phyloP scores from a whole-genome alignment of 2,329 filamentous ascomycete species.

The Fusarium sp. region DNA sequence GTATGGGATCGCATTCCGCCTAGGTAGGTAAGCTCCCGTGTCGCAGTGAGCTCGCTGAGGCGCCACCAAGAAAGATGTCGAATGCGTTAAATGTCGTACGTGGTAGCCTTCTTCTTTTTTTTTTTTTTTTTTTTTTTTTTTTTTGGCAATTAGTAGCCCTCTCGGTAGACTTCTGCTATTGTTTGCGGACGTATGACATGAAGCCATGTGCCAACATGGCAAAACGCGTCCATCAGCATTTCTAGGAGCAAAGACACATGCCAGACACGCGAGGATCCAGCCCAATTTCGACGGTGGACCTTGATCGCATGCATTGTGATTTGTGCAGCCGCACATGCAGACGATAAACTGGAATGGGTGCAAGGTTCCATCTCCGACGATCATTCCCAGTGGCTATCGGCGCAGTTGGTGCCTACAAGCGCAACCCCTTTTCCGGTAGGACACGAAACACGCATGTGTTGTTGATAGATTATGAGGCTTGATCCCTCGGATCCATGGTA shows the following conservation, averaged over 20 bases:
- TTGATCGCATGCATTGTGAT: slow-evolving; percentile 22
- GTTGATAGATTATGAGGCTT: slow-evolving; percentile 37
- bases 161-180: no score
- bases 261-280: slow-evolving; percentile 23
- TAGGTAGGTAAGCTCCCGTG: slow-evolving; percentile 11
- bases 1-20: slow-evolving; percentile 26
- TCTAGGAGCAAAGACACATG: slow-evolving; percentile 34
- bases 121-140: no score
- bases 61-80: no score
- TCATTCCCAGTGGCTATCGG: slow-evolving; percentile 24
- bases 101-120: no score
- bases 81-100: no score
- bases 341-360: slow-evolving; percentile 38
- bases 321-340: slow-evolving; percentile 32
- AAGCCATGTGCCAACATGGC: slow-evolving; percentile 3
- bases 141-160: no score
- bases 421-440: slow-evolving; percentile 41
- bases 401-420: slow-evolving; percentile 19
- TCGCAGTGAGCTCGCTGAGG: no score
- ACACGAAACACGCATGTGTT: slow-evolving; percentile 38
- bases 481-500: slow-evolving; percentile 13
- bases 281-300: slow-evolving; percentile 23
- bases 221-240: slow-evolving; percentile 20
- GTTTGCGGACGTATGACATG: neutral
- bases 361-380: slow-evolving; percentile 36